Evolutionary conservation across 2,329 filamentous ascomycete genomes (phyloP).

Genomic region (Bipolaris zeicola): DNA sequence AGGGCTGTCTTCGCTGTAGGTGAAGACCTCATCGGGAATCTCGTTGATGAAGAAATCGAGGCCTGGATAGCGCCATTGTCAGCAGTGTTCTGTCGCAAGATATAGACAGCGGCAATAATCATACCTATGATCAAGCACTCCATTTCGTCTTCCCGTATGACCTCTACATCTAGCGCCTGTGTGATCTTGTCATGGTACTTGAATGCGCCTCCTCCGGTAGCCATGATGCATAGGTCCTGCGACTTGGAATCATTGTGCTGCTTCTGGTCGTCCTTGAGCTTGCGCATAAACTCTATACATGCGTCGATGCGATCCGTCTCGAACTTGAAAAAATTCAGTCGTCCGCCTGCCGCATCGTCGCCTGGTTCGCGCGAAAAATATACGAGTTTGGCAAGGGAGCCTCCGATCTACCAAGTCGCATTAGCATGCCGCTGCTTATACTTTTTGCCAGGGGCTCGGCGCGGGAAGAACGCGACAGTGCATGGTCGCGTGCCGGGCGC

Average conservation of each 20-base stretch:
- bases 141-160: conserved; percentile 96
- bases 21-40: conserved; percentile 96
- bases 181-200: conserved; percentile 95
- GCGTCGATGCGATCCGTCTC: conserved; percentile 94
- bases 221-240: conserved; percentile 85
- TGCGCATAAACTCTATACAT: conserved; percentile 88
- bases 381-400: conserved; percentile 92
- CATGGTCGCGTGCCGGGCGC: conserved; percentile 22
- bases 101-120: conserved; percentile 19
- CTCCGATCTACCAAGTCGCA: conserved; percentile 73
- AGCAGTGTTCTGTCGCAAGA: not conserved
- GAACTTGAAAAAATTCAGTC: conserved; percentile 93
- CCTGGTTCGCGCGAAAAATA: conserved; percentile 92
- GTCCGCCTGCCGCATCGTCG: conserved; percentile 79
- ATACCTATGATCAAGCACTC: conserved; percentile 93
- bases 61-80: conserved; percentile 57
- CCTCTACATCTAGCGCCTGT: conserved; percentile 81
- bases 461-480: not conserved
- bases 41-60: conserved; percentile 99
- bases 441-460: not conserved
- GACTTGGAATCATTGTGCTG: conserved; percentile 73
- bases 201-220: conserved; percentile 92
- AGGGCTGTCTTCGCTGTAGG: conserved; percentile 80
- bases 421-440: conserved; percentile 22
- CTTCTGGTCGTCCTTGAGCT: conserved; percentile 81